Evolutionary conservation across 2,329 filamentous ascomycete genomes (phyloP).

Genomic region (Rhynchosporium graminicola): DNA sequence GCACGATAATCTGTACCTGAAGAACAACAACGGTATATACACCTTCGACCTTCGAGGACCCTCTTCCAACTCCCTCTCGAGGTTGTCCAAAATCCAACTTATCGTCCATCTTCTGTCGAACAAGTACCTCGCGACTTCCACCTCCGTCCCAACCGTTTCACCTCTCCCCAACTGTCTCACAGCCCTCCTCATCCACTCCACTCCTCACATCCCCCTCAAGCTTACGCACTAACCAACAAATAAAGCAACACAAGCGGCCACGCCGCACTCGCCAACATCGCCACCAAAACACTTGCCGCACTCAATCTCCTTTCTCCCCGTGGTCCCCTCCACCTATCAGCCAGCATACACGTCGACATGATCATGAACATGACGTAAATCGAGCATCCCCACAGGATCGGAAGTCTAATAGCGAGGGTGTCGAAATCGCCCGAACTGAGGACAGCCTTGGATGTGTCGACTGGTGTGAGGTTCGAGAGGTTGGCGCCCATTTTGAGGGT

Average conservation of each 20-base stretch:
- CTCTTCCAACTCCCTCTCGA: not conserved
- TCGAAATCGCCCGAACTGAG: conserved; percentile 12
- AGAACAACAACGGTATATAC: not conserved
- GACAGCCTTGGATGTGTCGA: conserved; percentile 1
- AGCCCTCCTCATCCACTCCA: not conserved
- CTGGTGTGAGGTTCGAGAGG: conserved; percentile 2
- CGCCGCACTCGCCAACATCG: conserved; percentile 12
- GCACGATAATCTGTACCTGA: not conserved
- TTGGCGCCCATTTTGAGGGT: conserved; percentile 16
- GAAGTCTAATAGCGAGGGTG: conserved; percentile 7
- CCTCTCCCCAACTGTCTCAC: too few relatives aligned
- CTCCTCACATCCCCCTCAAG: not conserved
- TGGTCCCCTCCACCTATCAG: conserved; percentile 17
- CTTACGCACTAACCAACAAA: conserved; percentile 13
- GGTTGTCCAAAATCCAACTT: not conserved
- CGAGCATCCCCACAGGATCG: conserved; percentile 3
- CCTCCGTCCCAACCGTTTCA: not conserved
- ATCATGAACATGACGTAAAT: conserved; percentile 18
- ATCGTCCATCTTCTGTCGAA: not conserved
- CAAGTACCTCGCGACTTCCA: not conserved
- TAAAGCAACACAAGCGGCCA: conserved; percentile 18
- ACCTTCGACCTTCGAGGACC: not conserved
- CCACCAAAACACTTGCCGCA: conserved; percentile 9
- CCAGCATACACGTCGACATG: conserved; percentile 14
- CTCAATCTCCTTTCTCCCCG: conserved; percentile 2